These are phyloP conservation scores for Pseudovirgaria hyperparasitica DNA, from an alignment of 2,329 filamentous ascomycete genomes.

Conservation along the genomic window DNA sequence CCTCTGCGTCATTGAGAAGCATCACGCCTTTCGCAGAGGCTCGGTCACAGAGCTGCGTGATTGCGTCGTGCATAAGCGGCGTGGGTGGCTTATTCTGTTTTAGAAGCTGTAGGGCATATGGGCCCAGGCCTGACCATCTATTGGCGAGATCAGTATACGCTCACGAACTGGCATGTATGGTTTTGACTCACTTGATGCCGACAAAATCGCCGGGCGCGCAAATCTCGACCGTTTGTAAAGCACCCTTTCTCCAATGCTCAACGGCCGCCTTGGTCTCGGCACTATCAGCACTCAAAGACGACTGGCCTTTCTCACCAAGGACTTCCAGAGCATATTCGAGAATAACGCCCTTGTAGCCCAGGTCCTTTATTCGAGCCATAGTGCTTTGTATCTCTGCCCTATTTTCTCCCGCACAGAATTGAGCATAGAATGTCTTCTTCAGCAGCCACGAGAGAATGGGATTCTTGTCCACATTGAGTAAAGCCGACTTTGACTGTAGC, in stretches of 20 bases:
- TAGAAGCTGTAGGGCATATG: slow-evolving; percentile 55
- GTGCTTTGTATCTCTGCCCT: slow-evolving; percentile 53
- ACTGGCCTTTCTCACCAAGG: slow-evolving; percentile 39
- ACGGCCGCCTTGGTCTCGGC: slow-evolving; percentile 50
- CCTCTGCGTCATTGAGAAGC: slow-evolving; percentile 78
- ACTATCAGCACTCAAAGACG: slow-evolving; percentile 38
- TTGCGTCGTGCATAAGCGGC: slow-evolving; percentile 51
- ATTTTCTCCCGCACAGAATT: slow-evolving; percentile 80
- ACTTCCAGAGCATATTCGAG: slow-evolving; percentile 76
- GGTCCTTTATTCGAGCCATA: slow-evolving; percentile 50
- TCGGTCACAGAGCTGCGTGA: slow-evolving; percentile 61
- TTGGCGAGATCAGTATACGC: not conserved
- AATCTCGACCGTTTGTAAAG: slow-evolving; percentile 55
- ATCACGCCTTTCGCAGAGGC: slow-evolving; percentile 57
- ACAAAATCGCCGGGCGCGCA: slow-evolving; percentile 40
- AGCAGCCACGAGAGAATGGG: slow-evolving; percentile 55
- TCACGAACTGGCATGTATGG: not conserved
- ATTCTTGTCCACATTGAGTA: slow-evolving; percentile 67
- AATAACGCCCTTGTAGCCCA: slow-evolving; percentile 76
- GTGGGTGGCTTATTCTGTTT: slow-evolving; percentile 50
- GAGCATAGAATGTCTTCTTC: slow-evolving; percentile 75
- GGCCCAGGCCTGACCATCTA: slow-evolving; percentile 71
- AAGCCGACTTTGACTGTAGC: slow-evolving; percentile 51
- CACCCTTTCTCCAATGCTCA: slow-evolving; percentile 58
- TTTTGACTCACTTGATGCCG: slow-evolving; percentile 34